These are phyloP conservation scores for Omphalotus guepiniiformis DNA, from an alignment of 768 basidiomycete species.

Conservation along the genomic window DNA sequence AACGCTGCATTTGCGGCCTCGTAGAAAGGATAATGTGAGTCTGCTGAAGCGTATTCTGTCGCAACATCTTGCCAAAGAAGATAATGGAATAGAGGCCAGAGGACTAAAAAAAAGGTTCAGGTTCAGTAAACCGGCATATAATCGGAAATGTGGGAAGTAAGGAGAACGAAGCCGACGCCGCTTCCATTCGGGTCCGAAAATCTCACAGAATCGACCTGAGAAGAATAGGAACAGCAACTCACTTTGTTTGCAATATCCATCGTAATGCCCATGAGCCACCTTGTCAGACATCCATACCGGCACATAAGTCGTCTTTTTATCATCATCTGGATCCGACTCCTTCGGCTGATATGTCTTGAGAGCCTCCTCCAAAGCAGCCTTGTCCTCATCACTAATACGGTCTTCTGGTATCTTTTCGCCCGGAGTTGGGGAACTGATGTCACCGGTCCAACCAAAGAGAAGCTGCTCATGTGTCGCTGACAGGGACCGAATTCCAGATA, in stretches of 20 bases:
- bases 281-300: conserved; percentile 92
- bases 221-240: conserved; percentile 28
- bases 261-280: conserved; percentile 90
- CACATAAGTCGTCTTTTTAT: conserved; percentile 53
- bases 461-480: conserved; percentile 83
- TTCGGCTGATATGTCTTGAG: conserved; percentile 58
- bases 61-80: conserved; percentile 97
- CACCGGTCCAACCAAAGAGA: conserved; percentile 93
- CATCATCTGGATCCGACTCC: conserved; percentile 50
- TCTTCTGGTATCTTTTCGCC: conserved; percentile 44
- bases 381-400: conserved; percentile 57
- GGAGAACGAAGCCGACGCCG: too few species aligned
- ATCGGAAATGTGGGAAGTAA: too few species aligned
- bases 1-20: conserved; percentile 81
- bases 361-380: conserved; percentile 59
- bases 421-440: conserved; percentile 55
- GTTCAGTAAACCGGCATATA: too few species aligned
- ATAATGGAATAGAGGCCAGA: conserved; percentile 99
- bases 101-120: conserved; percentile 55
- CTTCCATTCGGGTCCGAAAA: too few species aligned
- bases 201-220: conserved; percentile 17
- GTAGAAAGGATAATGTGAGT: conserved; percentile 78
- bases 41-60: conserved; percentile 82
- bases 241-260: conserved; percentile 98
- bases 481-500: conserved; percentile 86